These are phyloP conservation scores for Osmanthus fragrans DNA, from an alignment of 257 asterid genomes.

Conservation along the genomic window DNA sequence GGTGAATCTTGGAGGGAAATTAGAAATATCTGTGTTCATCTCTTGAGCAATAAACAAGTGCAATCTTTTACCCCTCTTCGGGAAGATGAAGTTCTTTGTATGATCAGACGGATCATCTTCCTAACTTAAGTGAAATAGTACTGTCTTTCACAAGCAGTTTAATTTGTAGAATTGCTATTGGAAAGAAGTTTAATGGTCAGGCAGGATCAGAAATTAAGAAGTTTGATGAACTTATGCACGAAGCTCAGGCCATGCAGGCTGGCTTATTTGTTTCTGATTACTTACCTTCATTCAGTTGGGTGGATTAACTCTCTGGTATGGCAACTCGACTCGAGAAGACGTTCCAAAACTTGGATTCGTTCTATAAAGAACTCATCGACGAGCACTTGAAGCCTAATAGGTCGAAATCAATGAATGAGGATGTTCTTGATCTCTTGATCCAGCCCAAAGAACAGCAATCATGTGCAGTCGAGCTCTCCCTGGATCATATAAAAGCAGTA, in stretches of 20 bases:
- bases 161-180: conserved; percentile 36
- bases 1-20: conserved; percentile 36
- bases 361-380: conserved; percentile 35
- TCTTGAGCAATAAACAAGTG: conserved; percentile 40
- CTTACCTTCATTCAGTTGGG: conserved; percentile 35
- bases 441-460: conserved; percentile 22
- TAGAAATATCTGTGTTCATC: conserved; percentile 37
- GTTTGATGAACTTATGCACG: conserved; percentile 36
- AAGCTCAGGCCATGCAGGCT: conserved; percentile 31
- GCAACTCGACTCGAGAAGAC: conserved; percentile 31
- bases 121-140: conserved; percentile 13
- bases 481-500: conserved; percentile 37
- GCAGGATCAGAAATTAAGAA: neutral
- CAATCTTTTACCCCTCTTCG: conserved; percentile 26
- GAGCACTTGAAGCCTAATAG: conserved; percentile 26
- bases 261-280: conserved; percentile 38
- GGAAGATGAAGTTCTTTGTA: conserved; percentile 25
- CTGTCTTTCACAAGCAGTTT: conserved; percentile 18
- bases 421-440: conserved; percentile 38
- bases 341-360: conserved; percentile 27
- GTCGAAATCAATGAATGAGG: conserved; percentile 9
- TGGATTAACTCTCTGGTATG: conserved; percentile 40
- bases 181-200: neutral
- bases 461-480: conserved; percentile 13
- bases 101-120: neutral